Conservation (phyloP, 345 rosid genomes). For the Salix koriyanagi region DNA sequence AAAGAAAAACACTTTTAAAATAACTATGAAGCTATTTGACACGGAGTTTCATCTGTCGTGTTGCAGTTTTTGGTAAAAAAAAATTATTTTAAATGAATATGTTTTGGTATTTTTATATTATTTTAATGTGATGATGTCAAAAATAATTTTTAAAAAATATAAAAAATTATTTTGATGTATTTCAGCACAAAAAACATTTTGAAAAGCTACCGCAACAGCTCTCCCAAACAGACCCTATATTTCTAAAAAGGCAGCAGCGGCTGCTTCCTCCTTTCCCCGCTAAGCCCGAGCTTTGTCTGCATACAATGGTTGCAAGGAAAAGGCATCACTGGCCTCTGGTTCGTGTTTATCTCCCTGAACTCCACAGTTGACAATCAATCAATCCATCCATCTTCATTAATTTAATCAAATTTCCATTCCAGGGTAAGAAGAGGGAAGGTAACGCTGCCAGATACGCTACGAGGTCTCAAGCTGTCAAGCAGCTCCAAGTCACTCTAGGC, state of each 20-base stretch:
- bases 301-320: slow-evolving; percentile 17
- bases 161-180: too few relatives aligned
- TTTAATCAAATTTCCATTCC: slow-evolving; percentile 6
- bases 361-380: background rate
- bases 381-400: background rate
- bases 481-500: slow-evolving; percentile 65
- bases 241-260: background rate
- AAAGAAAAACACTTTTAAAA: too few relatives aligned
- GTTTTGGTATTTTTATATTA: too few relatives aligned
- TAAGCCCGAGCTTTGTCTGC: background rate
- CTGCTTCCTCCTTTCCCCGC: background rate
- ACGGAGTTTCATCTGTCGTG: too few relatives aligned
- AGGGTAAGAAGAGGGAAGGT: slow-evolving; percentile 99
- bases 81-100: too few relatives aligned
- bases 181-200: too few relatives aligned
- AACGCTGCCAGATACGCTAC: slow-evolving; percentile 81
- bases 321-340: slow-evolving; percentile 91
- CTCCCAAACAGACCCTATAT: too few relatives aligned
- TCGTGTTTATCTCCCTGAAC: slow-evolving; percentile 19
- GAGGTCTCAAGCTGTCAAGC: slow-evolving; percentile 79
- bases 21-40: too few relatives aligned
- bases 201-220: too few relatives aligned
- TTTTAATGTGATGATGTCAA: too few relatives aligned
- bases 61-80: too few relatives aligned
- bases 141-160: too few relatives aligned